Evolutionary conservation across 176 grass and related monocot species (phyloP).

Genomic region (Hordeum vulgare): DNA sequence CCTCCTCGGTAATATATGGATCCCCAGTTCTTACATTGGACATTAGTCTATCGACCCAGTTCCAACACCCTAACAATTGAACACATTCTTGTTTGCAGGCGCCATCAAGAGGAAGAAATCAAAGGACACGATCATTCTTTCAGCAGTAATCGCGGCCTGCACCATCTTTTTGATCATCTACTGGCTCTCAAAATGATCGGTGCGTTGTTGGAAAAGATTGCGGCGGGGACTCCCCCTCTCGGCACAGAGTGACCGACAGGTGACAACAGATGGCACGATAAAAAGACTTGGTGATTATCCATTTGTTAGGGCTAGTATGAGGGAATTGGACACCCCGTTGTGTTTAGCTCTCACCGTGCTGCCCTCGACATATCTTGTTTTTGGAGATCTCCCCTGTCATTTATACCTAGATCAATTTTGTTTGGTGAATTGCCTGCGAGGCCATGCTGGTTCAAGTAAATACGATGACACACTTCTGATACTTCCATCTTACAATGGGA

Average conservation of each 20-base stretch:
- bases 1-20: conserved; percentile 60
- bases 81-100: conserved; percentile 35
- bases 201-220: not conserved
- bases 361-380: conserved; percentile 15
- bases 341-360: conserved; percentile 3
- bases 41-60: not conserved
- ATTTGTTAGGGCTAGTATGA: not conserved
- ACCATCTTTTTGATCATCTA: conserved; percentile 90
- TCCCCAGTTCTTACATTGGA: not conserved
- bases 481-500: not conserved
- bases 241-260: not conserved
- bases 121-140: conserved; percentile 90
- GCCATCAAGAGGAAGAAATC: conserved; percentile 96
- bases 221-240: not conserved
- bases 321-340: not conserved
- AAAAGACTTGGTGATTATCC: not conserved
- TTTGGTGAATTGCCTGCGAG: not conserved
- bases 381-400: not conserved
- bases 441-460: conserved; percentile 8
- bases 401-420: conserved; percentile 13
- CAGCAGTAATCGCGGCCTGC: conserved; percentile 86
- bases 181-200: conserved; percentile 86
- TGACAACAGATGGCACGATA: conserved; percentile 1
- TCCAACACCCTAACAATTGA: not conserved
- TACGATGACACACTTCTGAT: not conserved